Evolutionary conservation across 1,139 yeast genomes (phyloP), one percentile per base, ranked within the genome.

Genomic region (Yamadazyma dendronema): DNA sequence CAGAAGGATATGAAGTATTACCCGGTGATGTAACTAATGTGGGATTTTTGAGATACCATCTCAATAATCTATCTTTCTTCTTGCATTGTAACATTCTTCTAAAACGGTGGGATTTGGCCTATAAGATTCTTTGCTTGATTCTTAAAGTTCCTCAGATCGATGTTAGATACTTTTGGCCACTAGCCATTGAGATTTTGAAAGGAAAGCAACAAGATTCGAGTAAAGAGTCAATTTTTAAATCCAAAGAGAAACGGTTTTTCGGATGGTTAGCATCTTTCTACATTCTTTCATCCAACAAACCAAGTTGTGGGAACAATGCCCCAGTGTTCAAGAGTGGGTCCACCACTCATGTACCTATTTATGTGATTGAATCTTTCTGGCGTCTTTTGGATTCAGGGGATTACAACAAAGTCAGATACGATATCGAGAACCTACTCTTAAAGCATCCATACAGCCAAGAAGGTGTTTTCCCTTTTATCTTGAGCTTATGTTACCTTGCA

Each of bases 141-240:
- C 54, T 79, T 1, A 53, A 82, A 36, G 52, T 74, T 1, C 74
- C 74, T 1, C 55, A 56, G 2, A 65, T 76, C 4, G 85, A 81
- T 52, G 52, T 80, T 2, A 59, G 79, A 41, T 59, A 72, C 2
- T 54, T 81, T 8, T 81, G 88, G 87, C 75, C 82, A 1, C 33
- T 79, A 2, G 87, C 84, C 0, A 57, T 78, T 9, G 65, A 63
- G 40, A 59, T 63, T 32, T 41, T 69, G 17, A 42, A 53, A 28
- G 46, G 44, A 7, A 44, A 34, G 24, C 47, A 40, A 10, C 26
- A 41, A 12, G 10, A 32, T 10, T 28, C 31, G 9, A 7, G 6
- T 26, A 14, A 8, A 14, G n/a, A 12, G 4, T 11, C 37, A 11
- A 16, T 43, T 6, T 44, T 50, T 33, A 57, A 56, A 33, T 55